phyloP scores from a whole-genome alignment of 2,329 filamentous ascomycete species.

The Pseudopithomyces maydicus region DNA sequence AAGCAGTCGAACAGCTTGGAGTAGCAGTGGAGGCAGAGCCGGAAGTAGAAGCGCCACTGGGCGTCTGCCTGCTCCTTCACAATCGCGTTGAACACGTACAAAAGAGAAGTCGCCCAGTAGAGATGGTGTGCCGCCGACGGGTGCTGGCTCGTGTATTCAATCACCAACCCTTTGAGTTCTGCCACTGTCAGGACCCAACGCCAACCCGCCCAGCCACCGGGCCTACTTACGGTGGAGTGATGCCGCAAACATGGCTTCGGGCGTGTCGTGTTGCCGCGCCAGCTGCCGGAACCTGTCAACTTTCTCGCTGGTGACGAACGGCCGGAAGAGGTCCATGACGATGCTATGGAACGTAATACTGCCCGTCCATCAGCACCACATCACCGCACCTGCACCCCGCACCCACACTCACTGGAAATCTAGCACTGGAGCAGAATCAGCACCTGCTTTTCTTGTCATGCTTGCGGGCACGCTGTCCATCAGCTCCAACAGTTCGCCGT shows the following conservation, averaged over 20 bases:
- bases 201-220: no score
- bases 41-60: conserved; percentile 7
- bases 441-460: not conserved
- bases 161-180: conserved; percentile 5
- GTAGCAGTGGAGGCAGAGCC: conserved; percentile 4
- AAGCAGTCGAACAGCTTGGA: conserved; percentile 3
- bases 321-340: conserved; percentile 9
- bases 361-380: not conserved
- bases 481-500: not conserved
- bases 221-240: not conserved
- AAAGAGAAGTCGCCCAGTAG: not conserved
- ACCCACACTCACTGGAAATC: conserved; percentile 6
- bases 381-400: not conserved
- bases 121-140: not conserved
- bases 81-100: conserved; percentile 5
- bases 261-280: not conserved
- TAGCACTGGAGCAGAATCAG: not conserved
- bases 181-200: not conserved
- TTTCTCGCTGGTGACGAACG: conserved; percentile 2
- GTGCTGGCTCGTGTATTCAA: conserved; percentile 8
- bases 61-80: not conserved
- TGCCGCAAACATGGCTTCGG: conserved; percentile 3
- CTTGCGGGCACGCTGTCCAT: conserved; percentile 3
- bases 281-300: not conserved
- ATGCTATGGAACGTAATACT: conserved; percentile 5